Percentiles rank a stretch among this genome's conserved stretches.
phyloP scores from a whole-genome alignment of 2,329 filamentous ascomycete genomes.

The Aspergillus fructus region DNA sequence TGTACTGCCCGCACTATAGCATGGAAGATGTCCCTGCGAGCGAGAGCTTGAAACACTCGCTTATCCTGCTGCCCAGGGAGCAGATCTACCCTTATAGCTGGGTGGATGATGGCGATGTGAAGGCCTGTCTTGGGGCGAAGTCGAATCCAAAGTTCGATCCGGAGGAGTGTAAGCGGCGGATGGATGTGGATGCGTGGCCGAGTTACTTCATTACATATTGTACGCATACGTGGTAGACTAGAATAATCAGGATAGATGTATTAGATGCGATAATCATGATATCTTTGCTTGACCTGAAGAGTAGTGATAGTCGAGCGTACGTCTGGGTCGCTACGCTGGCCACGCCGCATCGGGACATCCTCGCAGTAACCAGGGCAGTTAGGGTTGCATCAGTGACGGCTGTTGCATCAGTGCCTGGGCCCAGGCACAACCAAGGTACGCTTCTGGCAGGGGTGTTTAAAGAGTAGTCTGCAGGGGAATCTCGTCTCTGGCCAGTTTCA shows the following conservation, averaged over 20 bases:
- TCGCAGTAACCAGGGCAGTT: not conserved
- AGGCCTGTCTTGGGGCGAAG: constrained; percentile 16
- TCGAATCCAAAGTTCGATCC: constrained; percentile 19
- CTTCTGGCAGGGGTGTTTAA: not conserved
- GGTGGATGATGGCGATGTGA: constrained; percentile 16
- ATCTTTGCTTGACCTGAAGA: not conserved
- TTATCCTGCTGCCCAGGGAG: constrained; percentile 17
- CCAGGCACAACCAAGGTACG: not conserved
- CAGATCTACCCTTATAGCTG: constrained; percentile 24
- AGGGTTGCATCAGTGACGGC: not conserved
- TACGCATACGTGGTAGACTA: constrained; percentile 20
- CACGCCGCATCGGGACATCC: not conserved
- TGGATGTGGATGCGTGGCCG: constrained; percentile 23
- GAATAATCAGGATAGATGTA: not conserved
- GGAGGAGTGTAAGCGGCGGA: constrained; percentile 18
- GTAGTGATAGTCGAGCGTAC: not conserved
- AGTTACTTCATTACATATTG: constrained; percentile 26
- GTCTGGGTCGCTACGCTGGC: not conserved
- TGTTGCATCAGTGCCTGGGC: not conserved
- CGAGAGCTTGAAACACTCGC: not conserved
- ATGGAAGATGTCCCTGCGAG: not conserved
- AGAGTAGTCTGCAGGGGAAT: not conserved
- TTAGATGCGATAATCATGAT: not conserved
- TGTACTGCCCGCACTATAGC: constrained; percentile 12
- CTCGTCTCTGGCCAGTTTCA: not conserved